Base-by-base conservation (phyloP, 2,329 filamentous ascomycete species). In the Fulvia fulva region DNA sequence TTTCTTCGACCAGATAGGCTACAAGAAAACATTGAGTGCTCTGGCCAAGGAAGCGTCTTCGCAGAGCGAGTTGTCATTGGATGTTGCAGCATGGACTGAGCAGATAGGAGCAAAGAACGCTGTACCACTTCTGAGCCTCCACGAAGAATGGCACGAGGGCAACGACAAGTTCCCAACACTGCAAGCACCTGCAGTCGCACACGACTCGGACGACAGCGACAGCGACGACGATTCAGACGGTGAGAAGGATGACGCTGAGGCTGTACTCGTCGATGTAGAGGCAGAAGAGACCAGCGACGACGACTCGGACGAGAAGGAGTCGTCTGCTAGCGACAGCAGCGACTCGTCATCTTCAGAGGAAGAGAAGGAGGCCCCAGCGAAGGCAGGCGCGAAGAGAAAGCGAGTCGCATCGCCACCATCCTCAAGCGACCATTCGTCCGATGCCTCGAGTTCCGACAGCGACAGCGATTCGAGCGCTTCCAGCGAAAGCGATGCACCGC, bases 1-100 rank as follows among this genome's bases (percentile, higher is more conserved):
- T 50, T 71, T 71, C 59, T 60, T 74, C 49, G 61, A 67, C 32
- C 63, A 66, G 49, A 62, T 71, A 49, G 70, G 70, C 21, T 73
- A 68, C 61, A 61, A 61, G 23, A 70, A 71, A 60, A 69, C 70
- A 2, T 61, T 68, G 28, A 62, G 60, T 26, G 64, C 68, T 3
- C 59, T 74, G 19, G 50, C 66, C 30, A 69, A 69, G 34, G 70
- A 74, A 53, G 70, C 71, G 11, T 21, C 47, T 14, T 63, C 66
- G 54, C 67, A 67, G 49, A 65, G 69, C n/a, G 68, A 65, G 23
- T 45, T 70, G 22, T 37, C 61, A 8, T 59, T 71, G n/a, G 55
- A 66, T 45, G 58, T 51, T 11, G 60, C 44, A 2, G 58, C 61
- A 32, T 67, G 65, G 65, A 47, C 62, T 44, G 55, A 63, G 21